Conservation (phyloP, 306 rosid genomes). For the Trifolium pratense region DNA sequence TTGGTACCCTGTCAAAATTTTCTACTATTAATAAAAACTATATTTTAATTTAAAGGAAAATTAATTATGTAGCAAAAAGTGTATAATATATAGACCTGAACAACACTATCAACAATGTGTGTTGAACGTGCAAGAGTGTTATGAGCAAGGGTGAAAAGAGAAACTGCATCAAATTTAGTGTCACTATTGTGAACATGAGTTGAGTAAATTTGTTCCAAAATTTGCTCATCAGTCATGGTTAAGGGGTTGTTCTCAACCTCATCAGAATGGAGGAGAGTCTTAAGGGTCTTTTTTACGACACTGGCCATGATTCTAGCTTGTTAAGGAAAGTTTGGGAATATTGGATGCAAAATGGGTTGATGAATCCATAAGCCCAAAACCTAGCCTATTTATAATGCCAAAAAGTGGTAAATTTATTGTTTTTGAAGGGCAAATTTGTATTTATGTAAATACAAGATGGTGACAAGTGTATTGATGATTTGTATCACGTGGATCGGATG, state of each 20-base stretch:
- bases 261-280: conserved; percentile 8
- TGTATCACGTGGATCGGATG: neutral
- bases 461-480: neutral
- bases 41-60: neutral
- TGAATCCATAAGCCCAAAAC: neutral
- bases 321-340: neutral
- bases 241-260: conserved; percentile 48
- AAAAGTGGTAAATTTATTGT: neutral
- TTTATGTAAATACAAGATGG: neutral
- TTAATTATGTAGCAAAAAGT: neutral
- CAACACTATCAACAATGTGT: conserved; percentile 55
- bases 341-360: neutral
- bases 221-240: conserved; percentile 53
- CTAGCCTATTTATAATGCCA: conserved; percentile 16
- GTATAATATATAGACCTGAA: conserved; percentile 44
- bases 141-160: conserved; percentile 59
- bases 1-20: conserved; percentile 49
- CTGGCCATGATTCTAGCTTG: neutral
- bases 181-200: conserved; percentile 56
- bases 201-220: conserved; percentile 52
- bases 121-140: conserved; percentile 56
- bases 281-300: conserved; percentile 3
- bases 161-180: conserved; percentile 49
- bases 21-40: neutral
- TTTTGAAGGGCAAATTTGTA: neutral